Evolutionary conservation across 768 basidiomycete genomes (phyloP).

Genomic region (Lactarius quietus): DNA sequence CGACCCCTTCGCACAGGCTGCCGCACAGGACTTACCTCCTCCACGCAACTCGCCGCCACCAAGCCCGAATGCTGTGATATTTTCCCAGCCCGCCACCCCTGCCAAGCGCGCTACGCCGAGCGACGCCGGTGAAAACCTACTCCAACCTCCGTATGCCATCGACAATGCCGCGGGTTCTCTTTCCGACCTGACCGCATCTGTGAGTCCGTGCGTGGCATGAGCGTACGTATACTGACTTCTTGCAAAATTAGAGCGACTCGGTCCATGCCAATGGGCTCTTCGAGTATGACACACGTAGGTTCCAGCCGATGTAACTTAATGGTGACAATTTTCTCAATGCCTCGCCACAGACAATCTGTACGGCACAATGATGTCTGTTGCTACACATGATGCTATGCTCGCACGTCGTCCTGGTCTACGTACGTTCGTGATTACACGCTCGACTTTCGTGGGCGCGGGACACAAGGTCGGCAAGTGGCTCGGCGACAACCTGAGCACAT

Average conservation of each 20-base stretch:
- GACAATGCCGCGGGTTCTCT: slow-evolving; percentile 49
- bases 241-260: slow-evolving; percentile 32
- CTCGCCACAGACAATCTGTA: slow-evolving; percentile 52
- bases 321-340: background rate
- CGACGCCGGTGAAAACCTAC: slow-evolving; percentile 36
- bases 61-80: slow-evolving; percentile 51
- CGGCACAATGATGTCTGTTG: slow-evolving; percentile 68
- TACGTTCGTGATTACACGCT: slow-evolving; percentile 67
- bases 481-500: slow-evolving; percentile 59
- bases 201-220: slow-evolving; percentile 32
- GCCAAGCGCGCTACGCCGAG: slow-evolving; percentile 28
- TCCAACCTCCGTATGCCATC: slow-evolving; percentile 56
- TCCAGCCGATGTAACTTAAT: background rate
- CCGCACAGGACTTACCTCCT: slow-evolving; percentile 51
- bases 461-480: slow-evolving; percentile 70
- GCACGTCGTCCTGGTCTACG: slow-evolving; percentile 57
- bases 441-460: slow-evolving; percentile 69
- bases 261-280: slow-evolving; percentile 54
- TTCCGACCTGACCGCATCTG: slow-evolving; percentile 53
- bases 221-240: background rate
- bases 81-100: slow-evolving; percentile 31
- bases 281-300: slow-evolving; percentile 53
- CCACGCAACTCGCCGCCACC: slow-evolving; percentile 48
- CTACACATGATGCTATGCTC: slow-evolving; percentile 58
- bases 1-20: slow-evolving; percentile 57